Percentiles rank a stretch among this genome's conserved stretches.
phyloP scores from a whole-genome alignment of 306 rosid species.

The Albizia julibrissin region DNA sequence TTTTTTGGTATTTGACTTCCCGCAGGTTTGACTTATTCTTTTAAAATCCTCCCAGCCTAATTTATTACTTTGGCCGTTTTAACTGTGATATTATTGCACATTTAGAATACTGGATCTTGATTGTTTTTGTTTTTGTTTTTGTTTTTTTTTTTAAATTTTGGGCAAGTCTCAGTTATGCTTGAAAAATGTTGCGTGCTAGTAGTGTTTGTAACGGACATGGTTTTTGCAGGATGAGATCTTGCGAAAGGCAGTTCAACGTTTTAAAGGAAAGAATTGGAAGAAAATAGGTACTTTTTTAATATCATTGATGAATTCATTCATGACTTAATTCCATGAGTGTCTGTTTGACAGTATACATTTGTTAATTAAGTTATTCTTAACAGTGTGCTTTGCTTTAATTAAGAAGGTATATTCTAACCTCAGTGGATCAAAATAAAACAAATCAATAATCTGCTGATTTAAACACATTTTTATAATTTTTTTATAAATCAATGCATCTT shows the following conservation, averaged over 20 bases:
- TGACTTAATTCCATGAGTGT: background rate
- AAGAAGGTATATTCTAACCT: background rate
- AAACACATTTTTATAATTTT: background rate
- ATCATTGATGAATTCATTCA: background rate
- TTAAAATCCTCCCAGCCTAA: background rate
- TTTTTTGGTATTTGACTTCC: background rate
- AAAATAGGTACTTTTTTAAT: slow-evolving; percentile 72
- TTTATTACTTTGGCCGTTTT: background rate
- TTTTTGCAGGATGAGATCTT: slow-evolving; percentile 73
- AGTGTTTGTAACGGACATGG: slow-evolving; percentile 32
- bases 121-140: too few species aligned
- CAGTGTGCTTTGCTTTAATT: slow-evolving; percentile 5
- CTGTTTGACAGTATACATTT: background rate
- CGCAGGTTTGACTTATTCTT: background rate
- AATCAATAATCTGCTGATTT: background rate
- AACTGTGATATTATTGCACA: background rate
- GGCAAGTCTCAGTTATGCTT: background rate
- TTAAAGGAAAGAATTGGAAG: slow-evolving; percentile 97
- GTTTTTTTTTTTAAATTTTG: background rate
- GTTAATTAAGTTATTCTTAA: slow-evolving; percentile 2
- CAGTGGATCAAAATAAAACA: slow-evolving; percentile 14
- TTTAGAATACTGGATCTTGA: background rate
- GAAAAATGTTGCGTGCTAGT: background rate
- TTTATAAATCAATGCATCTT: slow-evolving; percentile 14
- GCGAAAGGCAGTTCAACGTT: slow-evolving; percentile 82